Percentiles rank a stretch among this genome's conserved stretches.
These are phyloP conservation scores for Cotoneaster glaucophyllus DNA, from an alignment of 306 rosid species.

Conservation along the genomic window DNA sequence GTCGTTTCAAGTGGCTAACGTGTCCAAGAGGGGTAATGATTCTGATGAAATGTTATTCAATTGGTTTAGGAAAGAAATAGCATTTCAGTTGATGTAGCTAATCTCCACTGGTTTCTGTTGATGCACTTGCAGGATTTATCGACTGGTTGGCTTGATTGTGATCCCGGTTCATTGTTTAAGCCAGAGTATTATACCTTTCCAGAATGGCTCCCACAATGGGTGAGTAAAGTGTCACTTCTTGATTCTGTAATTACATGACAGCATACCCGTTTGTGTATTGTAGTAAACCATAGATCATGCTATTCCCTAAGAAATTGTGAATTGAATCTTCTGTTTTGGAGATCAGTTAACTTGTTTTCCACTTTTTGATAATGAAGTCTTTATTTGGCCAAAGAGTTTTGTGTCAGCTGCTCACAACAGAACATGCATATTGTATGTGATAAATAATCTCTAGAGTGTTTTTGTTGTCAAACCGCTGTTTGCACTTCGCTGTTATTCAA, in stretches of 20 bases:
- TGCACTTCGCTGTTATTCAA: neutral
- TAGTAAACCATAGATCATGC: neutral
- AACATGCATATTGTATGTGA: neutral
- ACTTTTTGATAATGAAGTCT: neutral
- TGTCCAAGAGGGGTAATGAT: conserved; percentile 91
- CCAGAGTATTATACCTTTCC: conserved; percentile 58
- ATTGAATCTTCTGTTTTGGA: neutral
- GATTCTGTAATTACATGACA: conserved; percentile 1
- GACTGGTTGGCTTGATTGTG: conserved; percentile 91
- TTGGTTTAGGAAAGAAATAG: conserved; percentile 7
- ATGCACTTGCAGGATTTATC: conserved; percentile 73
- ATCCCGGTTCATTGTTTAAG: conserved; percentile 84
- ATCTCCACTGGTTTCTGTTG: conserved; percentile 14
- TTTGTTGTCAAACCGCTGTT: no score
- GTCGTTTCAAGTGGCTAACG: conserved; percentile 78
- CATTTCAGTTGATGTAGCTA: conserved; percentile 11
- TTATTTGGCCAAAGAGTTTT: neutral
- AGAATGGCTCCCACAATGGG: conserved; percentile 74
- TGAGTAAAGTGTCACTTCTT: conserved; percentile 26
- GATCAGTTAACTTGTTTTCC: neutral
- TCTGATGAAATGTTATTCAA: conserved; percentile 8
- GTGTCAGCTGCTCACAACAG: neutral
- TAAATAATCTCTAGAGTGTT: neutral
- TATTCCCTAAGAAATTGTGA: neutral
- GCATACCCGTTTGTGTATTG: neutral